Base-by-base conservation (phyloP, 768 basidiomycete genomes). In the Lactifluus subvellereus region DNA sequence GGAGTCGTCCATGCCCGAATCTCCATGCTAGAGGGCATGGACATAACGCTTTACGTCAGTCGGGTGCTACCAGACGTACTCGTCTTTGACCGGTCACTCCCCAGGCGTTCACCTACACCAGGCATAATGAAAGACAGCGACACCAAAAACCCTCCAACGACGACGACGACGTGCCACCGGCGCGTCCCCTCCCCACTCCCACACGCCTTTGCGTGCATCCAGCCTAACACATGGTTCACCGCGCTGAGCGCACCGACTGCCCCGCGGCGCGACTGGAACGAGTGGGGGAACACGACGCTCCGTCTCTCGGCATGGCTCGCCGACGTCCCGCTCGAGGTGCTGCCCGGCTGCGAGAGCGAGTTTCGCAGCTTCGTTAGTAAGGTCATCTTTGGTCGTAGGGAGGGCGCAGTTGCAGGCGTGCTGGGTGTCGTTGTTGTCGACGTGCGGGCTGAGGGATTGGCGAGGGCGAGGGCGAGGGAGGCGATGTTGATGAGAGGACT, bases 351-450 rank as follows among this genome's bases (percentile, higher is more conserved):
- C 48, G 81, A 91, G 72, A 83, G 79, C 64, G 82, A 88, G 69
- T 91, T 94, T 65, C 84, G 86, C 64, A 77, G 79, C 57, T 94
- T 94, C 63, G 82, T 93, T 16, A 74, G 79, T 66, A 93, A 94
- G 84, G 90, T 89, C 40, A 60, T 68, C 8, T 68, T 66, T 38
- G 55, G 65, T 0, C 35, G 35, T 8, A 27, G 47, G 3, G 54
- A 54, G 2, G 65, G 65, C 11, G 65, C 58, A 2, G 45, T 66
- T 6, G 67, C 65, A 10, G 65, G 65, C 10, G 54, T 66, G n/a
- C 57, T 60, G 52, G 67, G 67, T 43, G 52, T 55, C 49, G 51
- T 55, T 13, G 67, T 61, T 11, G 61, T 66, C 10, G 22, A 49
- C 35, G 64, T 62, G 59, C 54, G 3, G 13, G 18, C 66, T 3